Percentiles rank a stretch among this genome's conserved stretches.
phyloP scores from a whole-genome alignment of 768 basidiomycete species.

The Suillus alpinus region DNA sequence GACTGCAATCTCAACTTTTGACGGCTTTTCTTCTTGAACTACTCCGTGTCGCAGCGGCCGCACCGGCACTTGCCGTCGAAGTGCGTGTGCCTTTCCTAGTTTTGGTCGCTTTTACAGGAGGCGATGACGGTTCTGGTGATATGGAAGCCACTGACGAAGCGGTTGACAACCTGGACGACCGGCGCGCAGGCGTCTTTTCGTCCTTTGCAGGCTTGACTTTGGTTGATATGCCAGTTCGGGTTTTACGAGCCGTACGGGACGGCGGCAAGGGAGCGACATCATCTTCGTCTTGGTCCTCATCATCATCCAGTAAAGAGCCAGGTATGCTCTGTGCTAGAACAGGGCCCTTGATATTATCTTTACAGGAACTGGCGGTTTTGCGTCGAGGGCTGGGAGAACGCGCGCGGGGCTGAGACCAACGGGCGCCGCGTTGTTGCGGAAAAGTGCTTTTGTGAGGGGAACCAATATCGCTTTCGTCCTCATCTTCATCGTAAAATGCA shows the following conservation, averaged over 20 bases:
- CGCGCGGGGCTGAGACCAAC: conserved; percentile 3
- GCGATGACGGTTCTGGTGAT: conserved; percentile 32
- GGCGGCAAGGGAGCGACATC: conserved; percentile 32
- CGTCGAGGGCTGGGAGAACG: conserved; percentile 2
- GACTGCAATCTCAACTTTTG: conserved; percentile 2
- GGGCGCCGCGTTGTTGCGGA: conserved; percentile 1
- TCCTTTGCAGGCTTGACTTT: conserved; percentile 18
- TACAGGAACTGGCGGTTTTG: conserved; percentile 3
- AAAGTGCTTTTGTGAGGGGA: conserved; percentile 10
- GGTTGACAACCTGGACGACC: conserved; percentile 39
- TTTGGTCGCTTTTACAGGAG: conserved; percentile 13
- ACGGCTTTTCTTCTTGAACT: conserved; percentile 27
- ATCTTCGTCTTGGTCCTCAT: conserved; percentile 30
- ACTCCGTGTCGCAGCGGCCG: conserved; percentile 23
- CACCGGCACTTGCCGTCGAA: conserved; percentile 9
- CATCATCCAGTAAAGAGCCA: conserved; percentile 42
- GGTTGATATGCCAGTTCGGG: conserved; percentile 9
- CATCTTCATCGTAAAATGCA: conserved; percentile 46
- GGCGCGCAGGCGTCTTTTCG: conserved; percentile 27
- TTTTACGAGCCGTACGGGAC: conserved; percentile 11
- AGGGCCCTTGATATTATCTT: conserved; percentile 10
- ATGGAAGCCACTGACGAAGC: conserved; percentile 26
- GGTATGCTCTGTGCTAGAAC: conserved; percentile 36
- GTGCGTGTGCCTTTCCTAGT: conserved; percentile 21
- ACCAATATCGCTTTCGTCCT: conserved; percentile 17